Conservation (phyloP, 495 filamentous ascomycete genomes). For the Lophiostoma macrostomum region DNA sequence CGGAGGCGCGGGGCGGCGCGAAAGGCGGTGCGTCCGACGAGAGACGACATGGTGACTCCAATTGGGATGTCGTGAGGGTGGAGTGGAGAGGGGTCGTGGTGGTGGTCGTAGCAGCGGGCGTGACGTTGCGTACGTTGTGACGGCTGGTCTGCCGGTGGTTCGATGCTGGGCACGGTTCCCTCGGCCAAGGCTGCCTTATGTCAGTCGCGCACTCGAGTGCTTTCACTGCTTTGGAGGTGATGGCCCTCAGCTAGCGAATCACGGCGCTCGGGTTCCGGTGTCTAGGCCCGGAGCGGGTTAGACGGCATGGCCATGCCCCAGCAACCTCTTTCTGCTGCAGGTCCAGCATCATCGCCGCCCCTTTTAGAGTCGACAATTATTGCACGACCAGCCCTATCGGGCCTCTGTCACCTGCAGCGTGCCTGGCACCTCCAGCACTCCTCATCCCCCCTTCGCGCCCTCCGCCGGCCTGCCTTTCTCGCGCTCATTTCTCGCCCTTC, state of each 20-base stretch:
- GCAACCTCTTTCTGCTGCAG: constrained; percentile 20
- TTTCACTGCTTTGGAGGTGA: no score
- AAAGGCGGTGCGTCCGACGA: constrained; percentile 39
- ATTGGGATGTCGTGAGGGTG: constrained; percentile 18
- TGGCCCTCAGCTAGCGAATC: background rate
- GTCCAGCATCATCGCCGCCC: background rate
- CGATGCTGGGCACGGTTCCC: background rate
- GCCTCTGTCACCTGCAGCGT: background rate
- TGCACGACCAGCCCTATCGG: background rate
- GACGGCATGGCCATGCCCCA: background rate
- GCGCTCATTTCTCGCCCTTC: background rate
- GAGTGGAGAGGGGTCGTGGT: constrained; percentile 16
- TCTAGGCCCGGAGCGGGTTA: background rate
- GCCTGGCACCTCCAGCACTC: background rate
- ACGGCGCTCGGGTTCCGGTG: no score
- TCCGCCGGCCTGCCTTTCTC: background rate
- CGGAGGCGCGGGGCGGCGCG: constrained; percentile 34
- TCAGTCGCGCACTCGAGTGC: no score
- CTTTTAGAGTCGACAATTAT: constrained; percentile 2
- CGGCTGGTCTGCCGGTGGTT: background rate
- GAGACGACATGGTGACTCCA: constrained; percentile 38
- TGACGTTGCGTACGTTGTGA: background rate
- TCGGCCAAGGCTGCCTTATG: no score
- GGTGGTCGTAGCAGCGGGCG: background rate
- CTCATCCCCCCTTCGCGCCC: background rate